phyloP scores from a whole-genome alignment of 2,329 filamentous ascomycete species.

The Talaromyces atroroseus region DNA sequence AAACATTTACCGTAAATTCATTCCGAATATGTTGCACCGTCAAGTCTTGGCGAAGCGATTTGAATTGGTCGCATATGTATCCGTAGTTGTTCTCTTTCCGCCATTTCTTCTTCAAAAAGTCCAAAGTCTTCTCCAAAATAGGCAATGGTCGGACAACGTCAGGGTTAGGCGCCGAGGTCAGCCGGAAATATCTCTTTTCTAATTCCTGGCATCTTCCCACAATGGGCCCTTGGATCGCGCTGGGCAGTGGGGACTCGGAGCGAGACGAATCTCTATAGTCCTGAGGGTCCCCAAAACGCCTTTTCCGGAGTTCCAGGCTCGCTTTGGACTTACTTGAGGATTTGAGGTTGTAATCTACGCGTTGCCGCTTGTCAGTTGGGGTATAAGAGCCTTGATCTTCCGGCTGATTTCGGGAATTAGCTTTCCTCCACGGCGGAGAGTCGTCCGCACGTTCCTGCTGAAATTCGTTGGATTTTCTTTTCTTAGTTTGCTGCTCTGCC shows the following conservation, averaged over 20 bases:
- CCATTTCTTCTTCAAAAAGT: conserved; percentile 92
- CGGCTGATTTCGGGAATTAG: conserved; percentile 57
- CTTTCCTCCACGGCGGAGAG: conserved; percentile 68
- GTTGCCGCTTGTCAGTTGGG: conserved; percentile 47
- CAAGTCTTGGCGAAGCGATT: conserved; percentile 94
- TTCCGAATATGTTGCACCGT: conserved; percentile 97
- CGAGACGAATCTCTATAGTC: conserved; percentile 34
- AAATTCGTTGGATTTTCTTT: conserved; percentile 72
- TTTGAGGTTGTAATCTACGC: conserved; percentile 47
- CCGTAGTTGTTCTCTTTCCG: conserved; percentile 86
- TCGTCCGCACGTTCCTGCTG: conserved; percentile 48
- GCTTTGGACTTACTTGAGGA: conserved; percentile 80
- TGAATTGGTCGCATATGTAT: conserved; percentile 99
- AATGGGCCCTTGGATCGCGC: conserved; percentile 59
- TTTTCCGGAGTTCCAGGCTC: conserved; percentile 80
- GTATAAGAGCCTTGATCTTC: conserved; percentile 71
- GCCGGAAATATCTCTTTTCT: conserved; percentile 90
- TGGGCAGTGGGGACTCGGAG: conserved; percentile 45
- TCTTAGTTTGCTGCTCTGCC: conserved; percentile 51
- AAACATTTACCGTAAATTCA: conserved; percentile 91
- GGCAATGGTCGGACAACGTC: conserved; percentile 79
- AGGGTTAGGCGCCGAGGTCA: conserved; percentile 84
- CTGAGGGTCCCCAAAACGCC: conserved; percentile 66
- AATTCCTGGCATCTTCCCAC: conserved; percentile 77
- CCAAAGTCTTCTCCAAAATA: conserved; percentile 76